A percentile compares a stretch with the other conserved stretches of the same genome.
Conservation (phyloP, 83 land plant species). For the Diphasiastrum complanatum region DNA sequence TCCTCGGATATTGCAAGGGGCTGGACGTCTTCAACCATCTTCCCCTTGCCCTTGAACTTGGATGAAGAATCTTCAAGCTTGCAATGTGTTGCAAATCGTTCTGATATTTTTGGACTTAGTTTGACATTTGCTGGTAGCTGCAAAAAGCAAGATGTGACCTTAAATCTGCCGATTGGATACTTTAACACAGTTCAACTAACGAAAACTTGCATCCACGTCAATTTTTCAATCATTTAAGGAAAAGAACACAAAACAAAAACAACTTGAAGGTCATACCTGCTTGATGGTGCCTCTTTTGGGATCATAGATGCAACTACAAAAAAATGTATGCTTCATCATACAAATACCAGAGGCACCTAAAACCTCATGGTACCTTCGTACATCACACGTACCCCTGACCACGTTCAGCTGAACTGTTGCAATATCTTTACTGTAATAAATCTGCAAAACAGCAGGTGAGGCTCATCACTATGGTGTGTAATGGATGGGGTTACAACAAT, state of each 20-base stretch:
- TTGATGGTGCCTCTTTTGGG: conserved; percentile 69
- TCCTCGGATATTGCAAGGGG: conserved; percentile 19
- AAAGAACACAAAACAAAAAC: neutral
- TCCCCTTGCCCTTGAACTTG: conserved; percentile 43
- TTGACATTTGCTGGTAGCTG: conserved; percentile 76
- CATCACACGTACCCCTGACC: conserved; percentile 75
- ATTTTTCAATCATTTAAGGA: neutral
- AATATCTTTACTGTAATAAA: conserved; percentile 72
- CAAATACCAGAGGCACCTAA: conserved; percentile 36
- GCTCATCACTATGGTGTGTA: neutral
- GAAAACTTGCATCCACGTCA: neutral
- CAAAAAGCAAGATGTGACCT: conserved; percentile 1
- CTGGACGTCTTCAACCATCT: conserved; percentile 17
- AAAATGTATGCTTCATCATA: conserved; percentile 55
- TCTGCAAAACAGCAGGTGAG: conserved; percentile 34
- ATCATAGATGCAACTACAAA: conserved; percentile 78
- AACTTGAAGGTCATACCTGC: conserved; percentile 43
- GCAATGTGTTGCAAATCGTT: conserved; percentile 4
- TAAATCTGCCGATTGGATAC: no score
- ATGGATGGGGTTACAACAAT: no score
- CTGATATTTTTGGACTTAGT: conserved; percentile 26
- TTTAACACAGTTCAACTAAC: no score
- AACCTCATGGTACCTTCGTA: conserved; percentile 50
- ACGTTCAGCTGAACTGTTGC: conserved; percentile 33
- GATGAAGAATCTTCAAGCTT: conserved; percentile 23